A percentile compares a stretch with the other conserved stretches of the same genome.
Conservation (phyloP, 1,284 basidiomycete genomes). For the Cutaneotrichosporon mucoides region DNA sequence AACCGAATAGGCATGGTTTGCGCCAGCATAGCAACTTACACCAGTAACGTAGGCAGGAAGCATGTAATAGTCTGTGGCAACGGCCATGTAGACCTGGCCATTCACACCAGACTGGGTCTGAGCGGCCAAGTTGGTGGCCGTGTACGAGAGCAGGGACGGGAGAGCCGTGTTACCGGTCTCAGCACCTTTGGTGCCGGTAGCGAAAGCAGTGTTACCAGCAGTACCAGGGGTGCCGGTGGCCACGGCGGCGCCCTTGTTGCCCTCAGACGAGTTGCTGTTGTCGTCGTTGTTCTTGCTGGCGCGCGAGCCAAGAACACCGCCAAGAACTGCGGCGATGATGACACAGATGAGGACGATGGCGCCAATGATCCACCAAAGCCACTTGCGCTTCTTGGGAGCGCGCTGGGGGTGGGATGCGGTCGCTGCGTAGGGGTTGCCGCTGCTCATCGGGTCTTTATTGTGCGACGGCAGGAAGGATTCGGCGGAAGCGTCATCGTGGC, state of each 20-base stretch:
- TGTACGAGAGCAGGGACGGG: conserved; percentile 23
- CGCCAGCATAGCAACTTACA: conserved; percentile 54
- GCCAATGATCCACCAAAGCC: conserved; percentile 40
- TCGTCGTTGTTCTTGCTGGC: conserved; percentile 47
- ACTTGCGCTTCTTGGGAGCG: conserved; percentile 36
- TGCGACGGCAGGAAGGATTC: conserved; percentile 12
- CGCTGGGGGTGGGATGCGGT: conserved; percentile 17
- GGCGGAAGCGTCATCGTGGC: conserved; percentile 1
- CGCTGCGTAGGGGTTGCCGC: conserved; percentile 38
- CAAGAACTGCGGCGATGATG: conserved; percentile 71
- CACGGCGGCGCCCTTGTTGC: neutral
- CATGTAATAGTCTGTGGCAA: conserved; percentile 67
- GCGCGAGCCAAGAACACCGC: conserved; percentile 66
- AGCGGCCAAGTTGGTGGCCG: conserved; percentile 20
- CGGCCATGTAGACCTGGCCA: conserved; percentile 39
- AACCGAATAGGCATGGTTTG: neutral
- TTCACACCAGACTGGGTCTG: conserved; percentile 41
- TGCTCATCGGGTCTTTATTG: conserved; percentile 43
- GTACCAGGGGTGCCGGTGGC: neutral
- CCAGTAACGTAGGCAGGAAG: conserved; percentile 84
- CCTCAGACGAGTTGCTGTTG: neutral
- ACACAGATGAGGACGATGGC: conserved; percentile 57
- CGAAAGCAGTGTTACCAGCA: neutral
- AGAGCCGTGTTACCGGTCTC: conserved; percentile 32
- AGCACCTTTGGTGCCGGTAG: conserved; percentile 18